A percentile compares a stretch with the other conserved stretches of the same genome.
Evolutionary conservation across 2,329 filamentous ascomycete genomes (phyloP).

Genomic region (Podosphaera xanthii): DNA sequence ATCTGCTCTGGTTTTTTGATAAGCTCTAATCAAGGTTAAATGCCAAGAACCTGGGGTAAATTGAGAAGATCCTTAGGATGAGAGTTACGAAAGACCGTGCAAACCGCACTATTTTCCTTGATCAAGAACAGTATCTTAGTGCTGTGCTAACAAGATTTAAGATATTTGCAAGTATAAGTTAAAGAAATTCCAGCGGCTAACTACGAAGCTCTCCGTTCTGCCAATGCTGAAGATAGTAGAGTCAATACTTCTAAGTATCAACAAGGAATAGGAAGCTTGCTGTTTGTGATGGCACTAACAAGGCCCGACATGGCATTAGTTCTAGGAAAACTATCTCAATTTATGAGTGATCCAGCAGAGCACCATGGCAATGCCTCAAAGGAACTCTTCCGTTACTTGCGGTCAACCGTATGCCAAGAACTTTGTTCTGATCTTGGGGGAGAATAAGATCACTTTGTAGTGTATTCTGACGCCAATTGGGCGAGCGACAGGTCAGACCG

Average conservation of each 20-base stretch:
- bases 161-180: not conserved
- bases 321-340: too few species aligned
- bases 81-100: not conserved
- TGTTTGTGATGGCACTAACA: not conserved
- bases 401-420: too few species aligned
- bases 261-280: not conserved
- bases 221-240: not conserved
- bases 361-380: too few species aligned
- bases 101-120: too few species aligned
- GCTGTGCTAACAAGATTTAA: not conserved
- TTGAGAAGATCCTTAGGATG: not conserved
- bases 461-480: too few species aligned
- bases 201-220: not conserved
- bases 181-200: not conserved
- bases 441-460: too few species aligned
- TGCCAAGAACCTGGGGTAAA: not conserved
- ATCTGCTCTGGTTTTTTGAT: too few species aligned
- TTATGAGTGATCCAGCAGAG: too few species aligned
- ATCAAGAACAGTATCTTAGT: not conserved
- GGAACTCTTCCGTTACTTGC: too few species aligned
- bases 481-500: too few species aligned
- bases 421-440: too few species aligned
- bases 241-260: not conserved
- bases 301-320: too few species aligned
- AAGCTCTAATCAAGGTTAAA: not conserved